phyloP scores from a whole-genome alignment of 2,329 filamentous ascomycete genomes.

The Diaporthe batatas region DNA sequence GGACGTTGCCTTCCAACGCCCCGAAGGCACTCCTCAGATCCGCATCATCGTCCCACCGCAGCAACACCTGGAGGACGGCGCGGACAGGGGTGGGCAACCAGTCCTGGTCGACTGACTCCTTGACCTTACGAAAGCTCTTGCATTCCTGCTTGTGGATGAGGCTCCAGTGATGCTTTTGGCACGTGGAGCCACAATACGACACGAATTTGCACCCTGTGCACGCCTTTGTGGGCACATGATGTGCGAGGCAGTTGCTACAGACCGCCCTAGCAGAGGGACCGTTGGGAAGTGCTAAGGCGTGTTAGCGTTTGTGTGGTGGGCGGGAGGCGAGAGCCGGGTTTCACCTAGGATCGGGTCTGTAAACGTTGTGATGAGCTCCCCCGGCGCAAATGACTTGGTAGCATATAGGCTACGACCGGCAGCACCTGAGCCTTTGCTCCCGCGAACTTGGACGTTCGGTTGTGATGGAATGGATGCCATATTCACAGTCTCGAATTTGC shows the following conservation, averaged over 20 bases:
- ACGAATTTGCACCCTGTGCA: slow-evolving; percentile 68
- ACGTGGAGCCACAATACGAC: slow-evolving; percentile 67
- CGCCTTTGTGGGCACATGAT: slow-evolving; percentile 47
- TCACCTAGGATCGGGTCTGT: slow-evolving; percentile 54
- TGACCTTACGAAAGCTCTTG: slow-evolving; percentile 57
- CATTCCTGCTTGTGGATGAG: slow-evolving; percentile 68
- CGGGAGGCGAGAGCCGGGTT: slow-evolving; percentile 1
- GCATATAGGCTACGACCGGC: slow-evolving; percentile 62
- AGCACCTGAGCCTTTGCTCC: slow-evolving; percentile 46
- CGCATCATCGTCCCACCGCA: slow-evolving; percentile 52
- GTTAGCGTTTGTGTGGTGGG: not conserved
- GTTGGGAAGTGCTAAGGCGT: slow-evolving; percentile 58
- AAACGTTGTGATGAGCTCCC: slow-evolving; percentile 62
- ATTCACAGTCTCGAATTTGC: not conserved
- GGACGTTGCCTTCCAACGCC: slow-evolving; percentile 62
- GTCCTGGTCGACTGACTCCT: slow-evolving; percentile 47
- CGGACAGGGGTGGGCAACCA: slow-evolving; percentile 68
- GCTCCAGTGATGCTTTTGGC: slow-evolving; percentile 69
- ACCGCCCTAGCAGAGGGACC: slow-evolving; percentile 55
- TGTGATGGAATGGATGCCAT: slow-evolving; percentile 37
- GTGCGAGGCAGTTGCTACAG: slow-evolving; percentile 65
- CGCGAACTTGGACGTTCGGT: slow-evolving; percentile 34
- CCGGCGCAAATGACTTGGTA: slow-evolving; percentile 57
- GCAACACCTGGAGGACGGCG: slow-evolving; percentile 65
- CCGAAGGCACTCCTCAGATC: slow-evolving; percentile 51